Percentiles rank a stretch among this genome's conserved stretches.
Conservation (phyloP, 2,329 filamentous ascomycete genomes). For the Monascus ruber region DNA sequence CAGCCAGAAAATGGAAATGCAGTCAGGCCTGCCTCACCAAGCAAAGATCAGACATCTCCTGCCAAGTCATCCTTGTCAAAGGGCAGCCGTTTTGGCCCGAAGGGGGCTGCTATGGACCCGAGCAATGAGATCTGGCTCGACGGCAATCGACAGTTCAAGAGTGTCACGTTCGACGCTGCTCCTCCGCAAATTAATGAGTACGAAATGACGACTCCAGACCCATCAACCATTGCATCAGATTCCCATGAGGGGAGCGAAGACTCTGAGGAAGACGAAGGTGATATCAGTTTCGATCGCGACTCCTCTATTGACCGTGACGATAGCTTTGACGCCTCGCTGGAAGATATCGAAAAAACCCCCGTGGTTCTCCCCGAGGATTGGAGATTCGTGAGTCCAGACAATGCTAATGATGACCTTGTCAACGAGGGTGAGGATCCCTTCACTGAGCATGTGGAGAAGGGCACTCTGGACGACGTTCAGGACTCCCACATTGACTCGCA, state of each 20-base stretch:
- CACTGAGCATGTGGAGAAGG: conserved; percentile 51
- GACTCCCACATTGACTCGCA: conserved; percentile 59
- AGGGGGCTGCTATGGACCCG: conserved; percentile 52
- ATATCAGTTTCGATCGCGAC: conserved; percentile 49
- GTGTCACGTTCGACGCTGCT: conserved; percentile 89
- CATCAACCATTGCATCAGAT: conserved; percentile 81
- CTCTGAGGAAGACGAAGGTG: conserved; percentile 61
- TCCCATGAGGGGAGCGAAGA: conserved; percentile 92
- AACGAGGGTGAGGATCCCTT: conserved; percentile 56
- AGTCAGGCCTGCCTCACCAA: conserved; percentile 42
- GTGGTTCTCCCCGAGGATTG: conserved; percentile 97
- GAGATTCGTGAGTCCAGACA: conserved; percentile 63
- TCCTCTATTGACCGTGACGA: conserved; percentile 59
- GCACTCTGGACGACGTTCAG: conserved; percentile 44
- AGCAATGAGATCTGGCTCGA: conserved; percentile 58
- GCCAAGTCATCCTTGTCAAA: conserved; percentile 80
- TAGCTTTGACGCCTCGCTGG: conserved; percentile 89
- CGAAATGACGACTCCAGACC: conserved; percentile 91
- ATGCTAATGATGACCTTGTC: conserved; percentile 43
- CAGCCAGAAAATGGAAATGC: conserved; percentile 8
- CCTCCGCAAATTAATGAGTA: conserved; percentile 96
- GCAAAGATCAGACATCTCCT: conserved; percentile 64
- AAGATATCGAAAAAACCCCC: conserved; percentile 93
- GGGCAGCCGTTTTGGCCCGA: conserved; percentile 47
- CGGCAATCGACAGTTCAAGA: conserved; percentile 76